These are phyloP conservation scores for Cyberlindnera mrakii DNA, from an alignment of 805 yeast species.

Conservation along the genomic window DNA sequence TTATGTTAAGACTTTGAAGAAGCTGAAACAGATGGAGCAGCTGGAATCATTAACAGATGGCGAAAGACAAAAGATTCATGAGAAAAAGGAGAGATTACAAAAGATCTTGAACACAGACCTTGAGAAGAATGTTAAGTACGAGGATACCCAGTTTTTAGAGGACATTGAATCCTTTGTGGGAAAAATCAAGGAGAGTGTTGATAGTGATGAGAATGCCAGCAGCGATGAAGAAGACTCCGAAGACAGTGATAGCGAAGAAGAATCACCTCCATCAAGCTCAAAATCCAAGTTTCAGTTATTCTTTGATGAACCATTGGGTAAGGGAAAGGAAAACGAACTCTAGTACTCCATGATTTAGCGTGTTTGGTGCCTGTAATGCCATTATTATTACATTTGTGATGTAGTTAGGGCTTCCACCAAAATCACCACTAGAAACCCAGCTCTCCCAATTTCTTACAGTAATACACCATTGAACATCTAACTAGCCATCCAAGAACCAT, in stretches of 20 bases:
- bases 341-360: too few relatives aligned
- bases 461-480: too few relatives aligned
- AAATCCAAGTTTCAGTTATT: constrained; percentile 1
- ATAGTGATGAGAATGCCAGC: constrained; percentile 1
- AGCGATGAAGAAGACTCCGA: neutral
- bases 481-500: too few relatives aligned
- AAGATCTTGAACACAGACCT: constrained; percentile 27
- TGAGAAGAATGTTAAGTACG: constrained; percentile 26
- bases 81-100: constrained; percentile 31
- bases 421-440: too few relatives aligned
- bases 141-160: constrained; percentile 32
- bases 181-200: constrained; percentile 24
- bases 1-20: constrained; percentile 30
- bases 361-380: too few relatives aligned
- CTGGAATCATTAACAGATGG: constrained; percentile 14
- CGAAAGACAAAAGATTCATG: constrained; percentile 20
- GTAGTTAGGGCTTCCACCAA: too few relatives aligned
- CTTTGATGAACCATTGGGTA: neutral
- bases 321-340: neutral
- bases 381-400: too few relatives aligned
- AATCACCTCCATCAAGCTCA: neutral
- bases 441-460: too few relatives aligned
- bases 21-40: constrained; percentile 31
- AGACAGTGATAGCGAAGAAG: constrained; percentile 4
- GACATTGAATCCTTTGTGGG: constrained; percentile 32